These are phyloP conservation scores for rapeseed (Brassica napus) DNA, from an alignment of 345 rosid genomes.

Conservation along the genomic window DNA sequence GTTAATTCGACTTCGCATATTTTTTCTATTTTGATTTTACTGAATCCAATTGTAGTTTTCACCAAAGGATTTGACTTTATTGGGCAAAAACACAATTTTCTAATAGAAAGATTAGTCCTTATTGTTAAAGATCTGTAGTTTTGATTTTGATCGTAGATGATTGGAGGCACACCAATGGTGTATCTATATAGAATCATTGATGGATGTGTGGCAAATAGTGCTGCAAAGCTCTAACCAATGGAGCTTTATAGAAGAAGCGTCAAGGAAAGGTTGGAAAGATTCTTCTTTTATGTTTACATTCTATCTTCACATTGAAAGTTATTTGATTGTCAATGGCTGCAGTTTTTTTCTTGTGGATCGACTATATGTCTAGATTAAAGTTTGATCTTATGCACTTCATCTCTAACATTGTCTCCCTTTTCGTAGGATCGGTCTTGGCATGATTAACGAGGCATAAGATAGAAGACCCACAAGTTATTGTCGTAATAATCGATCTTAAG, in stretches of 20 bases:
- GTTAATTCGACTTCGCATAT: background rate
- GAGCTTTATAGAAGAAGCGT: slow-evolving; percentile 82
- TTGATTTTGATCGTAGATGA: background rate
- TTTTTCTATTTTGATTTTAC: no score
- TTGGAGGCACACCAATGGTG: background rate
- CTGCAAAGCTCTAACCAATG: slow-evolving; percentile 94
- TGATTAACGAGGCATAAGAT: slow-evolving; percentile 83
- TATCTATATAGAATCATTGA: slow-evolving; percentile 53
- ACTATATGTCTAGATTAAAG: background rate
- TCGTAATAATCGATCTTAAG: background rate
- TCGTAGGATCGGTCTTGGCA: slow-evolving; percentile 73
- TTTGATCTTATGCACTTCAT: background rate
- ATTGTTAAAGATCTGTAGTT: background rate
- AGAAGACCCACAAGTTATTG: slow-evolving; percentile 55
- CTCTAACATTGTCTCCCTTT: background rate
- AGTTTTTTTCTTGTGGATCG: background rate
- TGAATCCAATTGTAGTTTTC: background rate
- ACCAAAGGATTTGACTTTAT: background rate
- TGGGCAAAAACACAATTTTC: background rate
- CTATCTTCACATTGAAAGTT: background rate
- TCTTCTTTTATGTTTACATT: background rate
- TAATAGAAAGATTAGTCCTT: background rate
- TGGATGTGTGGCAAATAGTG: slow-evolving; percentile 74
- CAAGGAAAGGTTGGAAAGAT: slow-evolving; percentile 68
- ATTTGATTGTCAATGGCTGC: background rate